Evolutionary conservation across 345 rosid species (phyloP).

Genomic region (Angophora floribunda): DNA sequence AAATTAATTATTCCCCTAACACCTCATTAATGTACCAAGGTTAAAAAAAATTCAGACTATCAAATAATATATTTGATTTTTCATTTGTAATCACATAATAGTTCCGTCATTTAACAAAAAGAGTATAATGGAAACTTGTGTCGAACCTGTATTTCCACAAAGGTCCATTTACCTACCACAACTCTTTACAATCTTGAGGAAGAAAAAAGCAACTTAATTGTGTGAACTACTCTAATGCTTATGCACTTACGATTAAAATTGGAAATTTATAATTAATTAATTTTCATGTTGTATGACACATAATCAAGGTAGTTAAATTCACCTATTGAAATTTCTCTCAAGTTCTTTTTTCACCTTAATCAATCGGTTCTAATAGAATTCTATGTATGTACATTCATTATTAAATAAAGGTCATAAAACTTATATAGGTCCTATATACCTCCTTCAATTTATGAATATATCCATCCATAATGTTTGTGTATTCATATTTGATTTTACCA

Average conservation of each 20-base stretch:
- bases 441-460: background rate
- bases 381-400: background rate
- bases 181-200: too few relatives aligned
- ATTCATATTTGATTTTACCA: background rate
- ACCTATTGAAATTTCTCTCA: background rate
- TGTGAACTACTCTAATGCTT: background rate
- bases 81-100: background rate
- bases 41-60: too few relatives aligned
- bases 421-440: background rate
- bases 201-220: background rate
- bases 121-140: too few relatives aligned
- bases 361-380: background rate
- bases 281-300: too few relatives aligned
- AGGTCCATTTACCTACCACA: too few relatives aligned
- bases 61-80: background rate
- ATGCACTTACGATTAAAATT: background rate
- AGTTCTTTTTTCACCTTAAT: background rate
- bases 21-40: too few relatives aligned
- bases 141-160: background rate
- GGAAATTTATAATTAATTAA: too few relatives aligned
- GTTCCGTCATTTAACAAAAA: too few relatives aligned
- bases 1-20: too few relatives aligned
- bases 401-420: background rate
- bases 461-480: background rate
- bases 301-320: background rate